These are phyloP conservation scores for Daldinia vernicosa DNA, from an alignment of 495 filamentous ascomycete species.

Conservation along the genomic window DNA sequence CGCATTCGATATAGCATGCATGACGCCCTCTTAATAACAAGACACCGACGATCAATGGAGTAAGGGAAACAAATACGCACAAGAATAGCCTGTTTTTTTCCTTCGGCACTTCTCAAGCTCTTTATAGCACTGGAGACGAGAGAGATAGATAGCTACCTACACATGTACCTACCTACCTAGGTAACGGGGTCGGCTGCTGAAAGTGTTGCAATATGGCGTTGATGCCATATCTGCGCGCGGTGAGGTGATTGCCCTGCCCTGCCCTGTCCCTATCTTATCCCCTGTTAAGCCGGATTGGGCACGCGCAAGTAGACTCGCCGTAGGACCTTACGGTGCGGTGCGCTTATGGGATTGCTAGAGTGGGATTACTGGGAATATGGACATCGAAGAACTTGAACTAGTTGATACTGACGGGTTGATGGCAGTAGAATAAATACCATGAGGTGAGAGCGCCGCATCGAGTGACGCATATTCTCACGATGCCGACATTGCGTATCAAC, in stretches of 20 bases:
- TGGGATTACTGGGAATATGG: neutral
- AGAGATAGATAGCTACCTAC: neutral
- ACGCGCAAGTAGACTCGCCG: neutral
- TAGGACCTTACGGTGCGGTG: neutral
- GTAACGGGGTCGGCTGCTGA: neutral
- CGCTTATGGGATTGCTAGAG: neutral
- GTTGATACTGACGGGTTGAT: neutral
- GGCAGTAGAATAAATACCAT: neutral
- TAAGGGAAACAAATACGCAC: neutral
- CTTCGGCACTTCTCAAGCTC: slow-evolving; percentile 8
- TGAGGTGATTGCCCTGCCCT: slow-evolving; percentile 27
- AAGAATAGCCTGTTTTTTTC: slow-evolving; percentile 19
- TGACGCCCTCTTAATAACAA: neutral
- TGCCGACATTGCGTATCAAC: too few relatives aligned
- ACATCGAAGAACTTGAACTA: neutral
- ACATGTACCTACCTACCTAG: neutral
- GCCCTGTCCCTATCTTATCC: slow-evolving; percentile 3
- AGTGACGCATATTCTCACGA: neutral
- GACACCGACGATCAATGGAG: slow-evolving; percentile 5
- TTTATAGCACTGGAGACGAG: neutral
- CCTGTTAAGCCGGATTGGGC: neutral
- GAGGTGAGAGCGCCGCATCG: neutral
- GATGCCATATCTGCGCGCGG: slow-evolving; percentile 32
- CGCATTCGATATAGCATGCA: neutral
- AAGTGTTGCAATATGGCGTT: slow-evolving; percentile 29